Percentiles rank a stretch among this genome's conserved stretches.
These are phyloP conservation scores for Calocybe cyanea DNA, from an alignment of 768 basidiomycete species.

Conservation along the genomic window DNA sequence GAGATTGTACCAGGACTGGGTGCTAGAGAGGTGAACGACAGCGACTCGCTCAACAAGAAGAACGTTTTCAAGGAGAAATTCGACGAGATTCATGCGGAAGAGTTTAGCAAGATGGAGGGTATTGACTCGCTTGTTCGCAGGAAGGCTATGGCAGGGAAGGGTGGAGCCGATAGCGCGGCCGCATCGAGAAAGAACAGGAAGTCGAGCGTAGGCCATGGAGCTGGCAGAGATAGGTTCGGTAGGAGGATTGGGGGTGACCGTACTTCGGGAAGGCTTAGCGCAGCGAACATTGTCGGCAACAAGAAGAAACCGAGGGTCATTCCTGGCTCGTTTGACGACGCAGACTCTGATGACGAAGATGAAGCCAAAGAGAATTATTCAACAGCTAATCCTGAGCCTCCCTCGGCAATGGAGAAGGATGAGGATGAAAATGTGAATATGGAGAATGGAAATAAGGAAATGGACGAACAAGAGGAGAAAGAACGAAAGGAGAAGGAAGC, in stretches of 20 bases:
- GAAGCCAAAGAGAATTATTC: constrained; percentile 26
- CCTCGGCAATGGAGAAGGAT: not conserved
- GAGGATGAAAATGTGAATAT: constrained; percentile 26
- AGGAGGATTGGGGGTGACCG: constrained; percentile 19
- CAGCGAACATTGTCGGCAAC: constrained; percentile 45
- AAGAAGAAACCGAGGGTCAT: constrained; percentile 40
- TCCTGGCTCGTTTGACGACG: constrained; percentile 58
- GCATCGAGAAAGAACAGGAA: constrained; percentile 42
- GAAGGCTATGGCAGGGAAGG: constrained; percentile 19
- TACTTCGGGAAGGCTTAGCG: constrained; percentile 26
- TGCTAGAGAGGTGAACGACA: constrained; percentile 18
- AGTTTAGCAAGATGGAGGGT: constrained; percentile 76
- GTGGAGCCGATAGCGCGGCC: constrained; percentile 18
- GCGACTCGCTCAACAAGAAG: constrained; percentile 27
- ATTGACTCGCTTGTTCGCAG: constrained; percentile 45
- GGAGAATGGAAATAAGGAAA: constrained; percentile 32
- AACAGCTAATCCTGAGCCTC: not conserved
- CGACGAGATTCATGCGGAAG: constrained; percentile 57
- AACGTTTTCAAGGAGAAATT: constrained; percentile 41
- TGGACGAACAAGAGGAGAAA: constrained; percentile 40
- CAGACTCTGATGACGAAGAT: constrained; percentile 37
- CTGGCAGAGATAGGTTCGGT: constrained; percentile 21
- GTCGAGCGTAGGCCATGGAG: constrained; percentile 42
- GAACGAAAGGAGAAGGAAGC: constrained; percentile 52
- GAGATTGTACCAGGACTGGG: constrained; percentile 4